Evolutionary conservation across 768 basidiomycete genomes (phyloP), one percentile per base, ranked within the genome.

Genomic region (Hygrophorus pudorinus): DNA sequence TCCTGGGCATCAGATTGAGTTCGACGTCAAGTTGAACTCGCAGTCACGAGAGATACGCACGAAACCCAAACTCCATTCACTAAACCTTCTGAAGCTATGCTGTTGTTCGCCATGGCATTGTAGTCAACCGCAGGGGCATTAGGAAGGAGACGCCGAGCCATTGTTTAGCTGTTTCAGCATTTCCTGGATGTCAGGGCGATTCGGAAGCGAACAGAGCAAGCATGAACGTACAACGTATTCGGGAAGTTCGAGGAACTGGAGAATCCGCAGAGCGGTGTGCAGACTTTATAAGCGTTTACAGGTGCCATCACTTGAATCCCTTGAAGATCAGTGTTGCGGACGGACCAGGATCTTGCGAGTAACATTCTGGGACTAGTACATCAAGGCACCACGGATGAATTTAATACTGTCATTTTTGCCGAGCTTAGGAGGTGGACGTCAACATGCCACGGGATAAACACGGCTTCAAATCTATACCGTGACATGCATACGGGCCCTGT

Each of bases 31-130:
- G 18, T 4, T 38, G 37, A 38, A 18, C 16, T 5, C 37, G n/a
- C n/a, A n/a, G n/a, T n/a, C n/a, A n/a, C 21, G 14, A 38, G 21
- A 38, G 37, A 38, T 20, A 38, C n/a, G 37, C 37, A 38, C 37
- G 37, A 38, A 38, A 38, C n/a, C 37, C 37, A 38, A 38, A 38
- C 2, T 11, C 37, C 37, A 38, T 38, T 38, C 37, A 38, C 37
- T 3, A 38, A 20, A 11, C 37, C 37, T 38, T 16, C 37, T 38
- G 37, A 16, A 38, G 12, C 14, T 16, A 38, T 18, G 21, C 37
- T 38, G 12, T 14, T 12, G 21, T 38, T 38, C 37, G 21, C 37
- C 37, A 38, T 11, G 4, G 12, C 11, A 20, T 14, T 38, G 37
- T 38, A 38, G 10, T 5, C 5, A 38, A 4, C 14, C 21, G 37